Conservation (phyloP, 768 basidiomycete genomes). For the Collybia nuda region DNA sequence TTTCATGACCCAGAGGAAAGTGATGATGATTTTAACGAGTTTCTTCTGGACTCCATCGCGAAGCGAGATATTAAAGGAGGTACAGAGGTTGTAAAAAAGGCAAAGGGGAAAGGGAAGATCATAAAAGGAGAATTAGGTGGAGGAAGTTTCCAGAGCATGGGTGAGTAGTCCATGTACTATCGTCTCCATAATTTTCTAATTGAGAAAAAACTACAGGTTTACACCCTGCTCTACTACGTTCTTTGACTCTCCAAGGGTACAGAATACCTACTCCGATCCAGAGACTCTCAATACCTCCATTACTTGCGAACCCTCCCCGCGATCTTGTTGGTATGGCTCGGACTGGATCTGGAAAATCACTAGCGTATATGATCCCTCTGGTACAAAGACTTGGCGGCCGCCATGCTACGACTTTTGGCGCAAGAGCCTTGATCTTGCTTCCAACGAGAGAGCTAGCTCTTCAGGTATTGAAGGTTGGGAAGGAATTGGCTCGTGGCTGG, state of each 20-base stretch:
- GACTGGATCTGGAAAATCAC: constrained; percentile 96
- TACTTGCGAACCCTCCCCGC: constrained; percentile 80
- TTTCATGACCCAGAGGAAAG: constrained; percentile 38
- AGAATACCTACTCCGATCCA: constrained; percentile 97
- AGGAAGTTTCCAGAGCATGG: constrained; percentile 96
- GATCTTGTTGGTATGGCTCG: constrained; percentile 98
- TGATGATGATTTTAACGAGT: constrained; percentile 60
- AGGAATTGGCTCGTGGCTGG: constrained; percentile 88
- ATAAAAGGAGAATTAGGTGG: constrained; percentile 82
- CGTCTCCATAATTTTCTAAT: neutral
- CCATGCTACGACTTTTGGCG: constrained; percentile 79
- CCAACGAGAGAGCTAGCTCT: constrained; percentile 94
- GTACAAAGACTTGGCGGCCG: constrained; percentile 82
- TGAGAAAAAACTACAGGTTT: constrained; percentile 52
- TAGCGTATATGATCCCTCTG: constrained; percentile 94
- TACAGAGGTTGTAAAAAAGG: constrained; percentile 73
- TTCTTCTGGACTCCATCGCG: constrained; percentile 68
- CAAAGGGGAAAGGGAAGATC: constrained; percentile 70
- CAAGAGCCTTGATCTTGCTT: constrained; percentile 84
- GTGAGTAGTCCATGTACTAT: constrained; percentile 39
- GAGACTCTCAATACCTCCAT: constrained; percentile 81
- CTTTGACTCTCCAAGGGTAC: constrained; percentile 89
- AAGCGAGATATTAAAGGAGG: constrained; percentile 77
- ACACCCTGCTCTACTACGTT: constrained; percentile 78
- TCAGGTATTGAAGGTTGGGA: constrained; percentile 92